Evolutionary conservation across 306 rosid genomes (phyloP), one percentile per base, ranked within the genome.

Genomic region (Acacia melanoxylon): DNA sequence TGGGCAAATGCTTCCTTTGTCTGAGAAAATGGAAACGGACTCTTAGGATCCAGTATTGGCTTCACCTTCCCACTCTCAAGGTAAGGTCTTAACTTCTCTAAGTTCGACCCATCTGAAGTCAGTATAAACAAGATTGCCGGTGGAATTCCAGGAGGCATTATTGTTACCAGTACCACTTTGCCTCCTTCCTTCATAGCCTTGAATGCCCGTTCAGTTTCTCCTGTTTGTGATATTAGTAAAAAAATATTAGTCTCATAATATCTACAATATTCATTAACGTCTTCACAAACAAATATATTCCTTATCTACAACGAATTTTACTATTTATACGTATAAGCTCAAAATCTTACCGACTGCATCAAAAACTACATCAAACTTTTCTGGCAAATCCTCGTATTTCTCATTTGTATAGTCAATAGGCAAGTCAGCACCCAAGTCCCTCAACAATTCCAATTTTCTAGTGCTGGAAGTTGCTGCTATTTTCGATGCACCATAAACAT

Each of bases 371-470:
- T 92, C 97, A 54, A 87, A 92, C 81, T 94, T 94, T 69, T 92
- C 94, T 6, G 88, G 90, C 12, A 92, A 81, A 6, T 94, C 95
- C 77, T 92, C 95, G 25, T 82, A 72, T 65, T 91, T 92, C 45
- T 86, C 86, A 73, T 88, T 91, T 68, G 97, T 89, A 68, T 94
- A 94, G 82, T 94, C 98, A n/a, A 92, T 89, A 46, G 93, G 88
- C 62, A 87, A 83, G 74, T 94, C 98, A 76, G 80, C 90, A 52
- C 92, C 94, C 77, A 90, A 77, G 69, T 76, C 77, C 80, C 85
- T 90, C 78, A 88, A 58, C 24, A 88, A 33, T 4, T 86, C 89
- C 74, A 81, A 74, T 29, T 88, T 90, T 13, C 24, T 61, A 8
- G 87, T 85, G 85, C 92, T 87, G 35, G 94, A 74, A 7, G 94